Evolutionary conservation across 2,329 filamentous ascomycete species (phyloP).

Genomic region (Teratosphaeria pseudoeucalypti): DNA sequence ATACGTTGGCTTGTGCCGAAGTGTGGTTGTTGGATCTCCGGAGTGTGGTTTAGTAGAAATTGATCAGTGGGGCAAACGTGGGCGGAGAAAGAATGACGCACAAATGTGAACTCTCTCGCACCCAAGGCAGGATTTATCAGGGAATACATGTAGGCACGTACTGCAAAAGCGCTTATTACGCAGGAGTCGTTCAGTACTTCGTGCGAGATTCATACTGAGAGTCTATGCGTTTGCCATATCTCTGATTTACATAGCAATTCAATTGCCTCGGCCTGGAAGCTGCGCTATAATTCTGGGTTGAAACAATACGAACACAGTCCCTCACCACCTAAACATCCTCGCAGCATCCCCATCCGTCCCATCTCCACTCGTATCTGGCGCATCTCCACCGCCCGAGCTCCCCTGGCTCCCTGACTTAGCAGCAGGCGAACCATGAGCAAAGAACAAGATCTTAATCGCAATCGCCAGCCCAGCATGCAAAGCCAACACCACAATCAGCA

Average conservation of each 20-base stretch:
- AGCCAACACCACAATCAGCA: conserved; percentile 72
- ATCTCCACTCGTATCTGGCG: conserved; percentile 5
- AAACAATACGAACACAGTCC: neutral
- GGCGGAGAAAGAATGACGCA: neutral
- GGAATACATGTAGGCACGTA: neutral
- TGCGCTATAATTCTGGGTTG: neutral
- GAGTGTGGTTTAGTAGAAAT: neutral
- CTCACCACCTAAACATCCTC: neutral
- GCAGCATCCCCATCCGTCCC: neutral
- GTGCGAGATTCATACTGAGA: too few species aligned
- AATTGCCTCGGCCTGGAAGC: neutral
- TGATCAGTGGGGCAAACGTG: neutral
- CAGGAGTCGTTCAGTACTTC: too few species aligned
- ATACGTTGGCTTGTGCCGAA: neutral
- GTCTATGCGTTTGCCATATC: too few species aligned
- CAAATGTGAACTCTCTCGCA: neutral
- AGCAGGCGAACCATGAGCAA: conserved; percentile 49
- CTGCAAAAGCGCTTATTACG: too few species aligned
- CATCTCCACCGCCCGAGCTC: neutral
- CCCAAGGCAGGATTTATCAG: neutral
- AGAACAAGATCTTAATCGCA: conserved; percentile 94
- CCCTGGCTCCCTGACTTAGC: conserved; percentile 2
- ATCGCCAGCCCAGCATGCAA: conserved; percentile 84
- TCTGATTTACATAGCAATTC: neutral
- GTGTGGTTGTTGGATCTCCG: neutral